Conservation (phyloP, 768 basidiomycete genomes). For the Pulveroboletus ravenelii region DNA sequence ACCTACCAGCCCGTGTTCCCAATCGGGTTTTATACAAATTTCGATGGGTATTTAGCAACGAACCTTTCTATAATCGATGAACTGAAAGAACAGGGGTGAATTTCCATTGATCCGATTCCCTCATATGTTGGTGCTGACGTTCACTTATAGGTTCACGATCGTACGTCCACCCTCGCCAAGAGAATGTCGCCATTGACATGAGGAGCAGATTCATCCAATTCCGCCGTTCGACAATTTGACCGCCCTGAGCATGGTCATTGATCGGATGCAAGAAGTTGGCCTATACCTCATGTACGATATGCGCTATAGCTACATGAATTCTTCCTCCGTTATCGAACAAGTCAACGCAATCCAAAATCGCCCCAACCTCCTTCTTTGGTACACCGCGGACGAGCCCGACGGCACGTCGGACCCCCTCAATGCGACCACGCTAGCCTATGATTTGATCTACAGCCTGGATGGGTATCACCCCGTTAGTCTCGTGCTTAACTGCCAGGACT, state of each 20-base stretch:
- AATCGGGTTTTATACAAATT: constrained; percentile 41
- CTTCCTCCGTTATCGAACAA: constrained; percentile 56
- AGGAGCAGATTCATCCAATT: constrained; percentile 57
- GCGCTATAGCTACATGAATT: constrained; percentile 67
- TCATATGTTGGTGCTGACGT: background rate
- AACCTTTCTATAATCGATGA: constrained; percentile 27
- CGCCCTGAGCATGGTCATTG: constrained; percentile 51
- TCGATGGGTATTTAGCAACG: constrained; percentile 29
- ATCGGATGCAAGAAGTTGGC: constrained; percentile 66
- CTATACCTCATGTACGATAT: constrained; percentile 83
- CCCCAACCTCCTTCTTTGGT: constrained; percentile 67
- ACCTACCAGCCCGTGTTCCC: constrained; percentile 49
- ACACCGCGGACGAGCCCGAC: constrained; percentile 72
- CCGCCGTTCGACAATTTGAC: constrained; percentile 62
- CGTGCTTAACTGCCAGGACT: constrained; percentile 64
- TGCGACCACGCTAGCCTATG: constrained; percentile 45
- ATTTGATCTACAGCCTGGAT: constrained; percentile 56
- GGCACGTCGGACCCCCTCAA: constrained; percentile 64
- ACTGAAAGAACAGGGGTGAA: constrained; percentile 30
- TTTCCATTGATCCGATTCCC: background rate
- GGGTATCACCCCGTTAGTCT: constrained; percentile 66
- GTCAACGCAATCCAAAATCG: constrained; percentile 65
- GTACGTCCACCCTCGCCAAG: constrained; percentile 22
- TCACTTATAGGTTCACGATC: constrained; percentile 19
- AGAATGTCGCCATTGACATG: background rate